Percentiles rank a stretch among this genome's conserved stretches.
Conservation (phyloP, 345 rosid genomes). For the Syzygium grande region DNA sequence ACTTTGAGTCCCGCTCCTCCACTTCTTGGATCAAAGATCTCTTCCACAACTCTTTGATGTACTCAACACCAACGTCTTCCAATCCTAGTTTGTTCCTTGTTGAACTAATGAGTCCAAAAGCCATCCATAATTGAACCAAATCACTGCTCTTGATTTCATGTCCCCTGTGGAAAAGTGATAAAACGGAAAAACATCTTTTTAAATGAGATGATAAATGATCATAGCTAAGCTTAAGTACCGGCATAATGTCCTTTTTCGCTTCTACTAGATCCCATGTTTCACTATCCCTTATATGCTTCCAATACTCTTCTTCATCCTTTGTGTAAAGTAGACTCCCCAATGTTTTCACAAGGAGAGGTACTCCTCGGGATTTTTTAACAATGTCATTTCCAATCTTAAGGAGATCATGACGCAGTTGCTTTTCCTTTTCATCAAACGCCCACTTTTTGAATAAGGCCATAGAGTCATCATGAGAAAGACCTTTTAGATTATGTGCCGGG, state of each 20-base stretch:
- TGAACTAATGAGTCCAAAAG: background rate
- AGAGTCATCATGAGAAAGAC: background rate
- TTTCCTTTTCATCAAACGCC: background rate
- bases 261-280: background rate
- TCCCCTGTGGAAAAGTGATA: background rate
- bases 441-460: background rate
- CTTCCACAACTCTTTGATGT: background rate
- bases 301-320: background rate
- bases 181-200: background rate
- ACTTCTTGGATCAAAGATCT: background rate
- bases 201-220: background rate
- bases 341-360: background rate
- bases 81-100: too few species aligned
- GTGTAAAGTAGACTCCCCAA: background rate
- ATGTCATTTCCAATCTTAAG: background rate
- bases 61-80: background rate
- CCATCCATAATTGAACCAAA: background rate
- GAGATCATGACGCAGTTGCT: background rate
- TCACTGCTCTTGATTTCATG: too few species aligned
- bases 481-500: fast-evolving
- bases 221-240: background rate
- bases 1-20: background rate
- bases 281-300: background rate
- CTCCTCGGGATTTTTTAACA: background rate
- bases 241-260: background rate